Percentiles rank a stretch among this genome's conserved stretches.
Evolutionary conservation across 441 rosid species (phyloP).

Genomic region (Biscutella auriculata): DNA sequence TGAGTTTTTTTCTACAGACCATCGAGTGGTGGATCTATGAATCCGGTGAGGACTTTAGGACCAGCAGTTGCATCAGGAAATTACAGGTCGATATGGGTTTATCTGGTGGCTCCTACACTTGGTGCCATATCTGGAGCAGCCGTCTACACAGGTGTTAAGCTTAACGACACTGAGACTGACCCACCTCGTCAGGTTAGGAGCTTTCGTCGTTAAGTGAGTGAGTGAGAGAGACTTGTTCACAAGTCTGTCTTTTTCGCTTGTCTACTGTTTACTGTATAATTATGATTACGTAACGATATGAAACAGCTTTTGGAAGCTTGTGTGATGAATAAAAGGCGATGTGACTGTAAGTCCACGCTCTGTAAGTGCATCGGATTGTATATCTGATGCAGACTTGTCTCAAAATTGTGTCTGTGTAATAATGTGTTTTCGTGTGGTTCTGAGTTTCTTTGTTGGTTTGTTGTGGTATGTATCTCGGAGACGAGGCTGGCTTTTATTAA

Average conservation of each 20-base stretch:
- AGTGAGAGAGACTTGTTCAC: slow-evolving; percentile 7
- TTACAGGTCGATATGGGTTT: slow-evolving; percentile 62
- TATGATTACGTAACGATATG: slow-evolving; percentile 14
- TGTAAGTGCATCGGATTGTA: not conserved
- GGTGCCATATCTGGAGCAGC: slow-evolving; percentile 77
- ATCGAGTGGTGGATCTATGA: slow-evolving; percentile 87
- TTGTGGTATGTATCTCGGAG: slow-evolving; percentile 5
- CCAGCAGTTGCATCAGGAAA: slow-evolving; percentile 94
- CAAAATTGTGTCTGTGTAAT: slow-evolving; percentile 15
- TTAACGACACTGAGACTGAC: slow-evolving; percentile 43
- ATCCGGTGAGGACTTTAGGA: slow-evolving; percentile 84
- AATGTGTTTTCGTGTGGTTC: slow-evolving; percentile 9
- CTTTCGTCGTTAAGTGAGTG: slow-evolving; percentile 63
- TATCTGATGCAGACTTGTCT: slow-evolving; percentile 16
- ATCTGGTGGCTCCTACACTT: slow-evolving; percentile 78
- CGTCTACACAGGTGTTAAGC: slow-evolving; percentile 72
- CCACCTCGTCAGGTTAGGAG: slow-evolving; percentile 62
- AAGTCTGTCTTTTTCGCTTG: not conserved
- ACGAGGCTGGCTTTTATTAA: slow-evolving; percentile 10
- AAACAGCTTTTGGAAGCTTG: slow-evolving; percentile 10
- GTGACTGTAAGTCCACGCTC: slow-evolving; percentile 36
- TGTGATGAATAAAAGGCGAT: slow-evolving; percentile 27
- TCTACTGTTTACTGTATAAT: slow-evolving; percentile 1
- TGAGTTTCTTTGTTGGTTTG: slow-evolving; percentile 11
- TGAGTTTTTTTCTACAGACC: slow-evolving; percentile 33